These are phyloP conservation scores for Arthromyces matolae DNA, from an alignment of 768 basidiomycete species.

Conservation along the genomic window DNA sequence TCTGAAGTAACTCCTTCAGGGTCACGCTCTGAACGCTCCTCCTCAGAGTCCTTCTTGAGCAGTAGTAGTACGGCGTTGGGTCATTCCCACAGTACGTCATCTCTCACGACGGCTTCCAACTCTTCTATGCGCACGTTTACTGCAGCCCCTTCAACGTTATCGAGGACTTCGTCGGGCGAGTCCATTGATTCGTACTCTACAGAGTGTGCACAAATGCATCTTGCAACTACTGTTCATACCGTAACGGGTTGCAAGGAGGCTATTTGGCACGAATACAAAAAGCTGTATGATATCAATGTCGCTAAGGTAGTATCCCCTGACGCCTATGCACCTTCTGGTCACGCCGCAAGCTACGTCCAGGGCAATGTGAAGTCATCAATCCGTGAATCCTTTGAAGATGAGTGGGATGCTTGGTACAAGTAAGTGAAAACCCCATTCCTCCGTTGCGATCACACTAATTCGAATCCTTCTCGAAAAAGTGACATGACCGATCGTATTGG, in stretches of 20 bases:
- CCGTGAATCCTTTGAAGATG: conserved; percentile 60
- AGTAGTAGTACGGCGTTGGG: too few species aligned
- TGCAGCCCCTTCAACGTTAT: background rate
- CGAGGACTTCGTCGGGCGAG: conserved; percentile 2
- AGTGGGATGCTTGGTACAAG: conserved; percentile 72
- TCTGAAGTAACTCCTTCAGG: conserved; percentile 19
- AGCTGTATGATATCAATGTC: conserved; percentile 32
- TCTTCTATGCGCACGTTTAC: conserved; percentile 1
- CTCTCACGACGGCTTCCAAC: background rate
- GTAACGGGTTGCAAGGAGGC: conserved; percentile 66
- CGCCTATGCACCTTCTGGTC: background rate
- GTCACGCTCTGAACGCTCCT: background rate
- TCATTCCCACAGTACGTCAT: background rate
- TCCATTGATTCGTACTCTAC: conserved; percentile 12
- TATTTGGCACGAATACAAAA: conserved; percentile 61
- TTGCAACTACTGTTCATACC: conserved; percentile 54
- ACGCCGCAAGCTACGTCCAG: conserved; percentile 4
- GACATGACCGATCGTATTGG: conserved; percentile 75
- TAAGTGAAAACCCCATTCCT: conserved; percentile 31
- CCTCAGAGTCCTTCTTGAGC: background rate
- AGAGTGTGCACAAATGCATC: conserved; percentile 59
- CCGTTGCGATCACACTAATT: conserved; percentile 6
- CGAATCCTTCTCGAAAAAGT: conserved; percentile 31
- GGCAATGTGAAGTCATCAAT: conserved; percentile 20
- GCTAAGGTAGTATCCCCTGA: conserved; percentile 10